phyloP scores from a whole-genome alignment of 352 stramenopile species.

The Globisporangium perplexum region DNA sequence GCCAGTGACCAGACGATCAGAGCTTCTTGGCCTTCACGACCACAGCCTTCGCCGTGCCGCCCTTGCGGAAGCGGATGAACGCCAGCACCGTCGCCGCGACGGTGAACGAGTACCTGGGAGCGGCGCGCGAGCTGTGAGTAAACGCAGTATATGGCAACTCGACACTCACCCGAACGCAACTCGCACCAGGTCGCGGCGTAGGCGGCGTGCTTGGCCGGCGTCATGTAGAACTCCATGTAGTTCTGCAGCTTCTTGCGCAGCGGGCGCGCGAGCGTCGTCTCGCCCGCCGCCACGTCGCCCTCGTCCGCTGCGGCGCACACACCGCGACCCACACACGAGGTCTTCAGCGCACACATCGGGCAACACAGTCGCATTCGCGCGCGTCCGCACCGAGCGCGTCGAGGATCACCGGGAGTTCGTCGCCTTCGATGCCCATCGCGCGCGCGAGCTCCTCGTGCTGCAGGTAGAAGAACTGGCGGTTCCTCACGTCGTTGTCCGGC shows the following conservation, averaged over 20 bases:
- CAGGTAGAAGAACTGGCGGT: constrained; percentile 81
- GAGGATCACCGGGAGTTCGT: constrained; percentile 66
- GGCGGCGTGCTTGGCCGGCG: constrained; percentile 75
- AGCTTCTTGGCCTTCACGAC: background rate
- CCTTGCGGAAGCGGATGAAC: constrained; percentile 62
- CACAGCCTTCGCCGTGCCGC: constrained; percentile 11
- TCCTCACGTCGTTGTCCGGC: constrained; percentile 66
- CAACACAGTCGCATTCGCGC: too few species aligned
- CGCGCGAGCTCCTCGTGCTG: constrained; percentile 72
- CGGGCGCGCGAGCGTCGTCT: constrained; percentile 44
- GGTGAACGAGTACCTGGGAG: constrained; percentile 69
- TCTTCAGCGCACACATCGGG: too few species aligned
- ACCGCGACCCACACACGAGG: too few species aligned
- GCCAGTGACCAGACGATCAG: background rate
- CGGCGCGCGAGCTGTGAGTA: background rate
- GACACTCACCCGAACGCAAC: background rate
- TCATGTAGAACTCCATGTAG: constrained; percentile 89
- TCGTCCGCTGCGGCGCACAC: constrained; percentile 45
- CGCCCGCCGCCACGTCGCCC: constrained; percentile 12
- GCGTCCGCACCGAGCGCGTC: constrained; percentile 68
- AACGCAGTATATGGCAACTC: background rate
- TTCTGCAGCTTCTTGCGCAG: constrained; percentile 72
- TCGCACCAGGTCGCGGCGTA: constrained; percentile 81
- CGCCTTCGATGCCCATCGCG: constrained; percentile 65
- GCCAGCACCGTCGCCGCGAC: constrained; percentile 65